Evolutionary conservation across 108 stramenopile genomes (phyloP).

Genomic region (Nannochloropsis oceanica): DNA sequence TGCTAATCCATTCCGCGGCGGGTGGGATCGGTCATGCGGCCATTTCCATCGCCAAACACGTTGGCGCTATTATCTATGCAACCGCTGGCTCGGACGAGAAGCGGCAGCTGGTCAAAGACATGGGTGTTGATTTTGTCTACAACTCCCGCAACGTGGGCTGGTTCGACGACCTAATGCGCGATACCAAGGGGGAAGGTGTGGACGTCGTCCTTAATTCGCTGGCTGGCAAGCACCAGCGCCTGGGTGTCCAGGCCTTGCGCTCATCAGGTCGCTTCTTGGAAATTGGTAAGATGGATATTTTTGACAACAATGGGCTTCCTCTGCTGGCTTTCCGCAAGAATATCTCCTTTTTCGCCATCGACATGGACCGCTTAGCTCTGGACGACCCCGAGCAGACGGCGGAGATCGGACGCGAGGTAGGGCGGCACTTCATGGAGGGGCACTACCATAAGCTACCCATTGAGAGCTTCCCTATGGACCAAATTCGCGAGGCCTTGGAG

Average conservation of each 20-base stretch:
- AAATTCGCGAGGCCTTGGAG: background rate
- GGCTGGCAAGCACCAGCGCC: background rate
- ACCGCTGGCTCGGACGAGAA: background rate
- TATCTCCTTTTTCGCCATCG: background rate
- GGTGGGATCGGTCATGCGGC: background rate
- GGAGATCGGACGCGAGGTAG: background rate
- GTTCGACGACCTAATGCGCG: background rate
- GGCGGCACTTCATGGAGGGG: background rate
- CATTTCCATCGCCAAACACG: background rate
- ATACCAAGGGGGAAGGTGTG: background rate
- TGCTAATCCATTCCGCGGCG: background rate
- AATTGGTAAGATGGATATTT: background rate
- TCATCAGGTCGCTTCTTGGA: background rate
- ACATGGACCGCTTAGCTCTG: background rate
- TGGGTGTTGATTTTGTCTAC: background rate
- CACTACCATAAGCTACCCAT: background rate
- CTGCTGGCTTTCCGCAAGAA: background rate
- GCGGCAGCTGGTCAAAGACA: background rate
- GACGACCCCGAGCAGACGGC: background rate
- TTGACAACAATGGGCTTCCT: background rate
- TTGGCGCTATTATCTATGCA: background rate
- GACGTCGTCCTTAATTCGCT: background rate
- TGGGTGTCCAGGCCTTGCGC: background rate
- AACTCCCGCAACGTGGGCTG: background rate
- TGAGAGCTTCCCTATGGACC: background rate